A percentile compares a stretch with the other conserved stretches of the same genome.
Evolutionary conservation across 441 rosid species (phyloP).

Genomic region (Populus hybrid): DNA sequence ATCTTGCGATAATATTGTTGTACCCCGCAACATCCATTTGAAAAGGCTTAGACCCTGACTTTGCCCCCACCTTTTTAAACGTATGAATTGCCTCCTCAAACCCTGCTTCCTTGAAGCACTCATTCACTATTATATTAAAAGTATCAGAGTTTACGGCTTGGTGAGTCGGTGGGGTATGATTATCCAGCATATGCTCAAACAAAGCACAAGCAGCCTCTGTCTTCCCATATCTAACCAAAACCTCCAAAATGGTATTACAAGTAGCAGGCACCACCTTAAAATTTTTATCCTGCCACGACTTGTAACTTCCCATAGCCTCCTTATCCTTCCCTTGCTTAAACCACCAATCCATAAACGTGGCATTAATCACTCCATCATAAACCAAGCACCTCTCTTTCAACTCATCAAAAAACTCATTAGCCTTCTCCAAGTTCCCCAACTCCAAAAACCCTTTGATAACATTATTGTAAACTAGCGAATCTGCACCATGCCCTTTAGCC

Average conservation of each 20-base stretch:
- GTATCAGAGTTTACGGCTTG: conserved; percentile 86
- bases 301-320: conserved; percentile 81
- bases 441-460: conserved; percentile 68
- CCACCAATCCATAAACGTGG: conserved; percentile 92
- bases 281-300: conserved; percentile 61
- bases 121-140: conserved; percentile 70
- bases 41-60: conserved; percentile 55
- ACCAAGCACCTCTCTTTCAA: conserved; percentile 45
- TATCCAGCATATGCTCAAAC: conserved; percentile 82
- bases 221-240: conserved; percentile 40
- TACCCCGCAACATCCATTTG: conserved; percentile 80
- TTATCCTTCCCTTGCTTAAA: conserved; percentile 76
- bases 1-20: conserved; percentile 63
- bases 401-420: conserved; percentile 58
- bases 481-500: conserved; percentile 81
- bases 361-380: conserved; percentile 85
- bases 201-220: conserved; percentile 48
- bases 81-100: conserved; percentile 51
- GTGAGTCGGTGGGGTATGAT: conserved; percentile 73
- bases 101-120: conserved; percentile 73
- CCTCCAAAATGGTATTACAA: conserved; percentile 76
- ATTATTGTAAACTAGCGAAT: conserved; percentile 74
- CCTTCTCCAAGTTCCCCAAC: conserved; percentile 70
- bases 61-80: conserved; percentile 39
- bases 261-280: conserved; percentile 79